Base-by-base conservation (phyloP, 2,329 filamentous ascomycete genomes). In the Venturiaceae sp. region DNA sequence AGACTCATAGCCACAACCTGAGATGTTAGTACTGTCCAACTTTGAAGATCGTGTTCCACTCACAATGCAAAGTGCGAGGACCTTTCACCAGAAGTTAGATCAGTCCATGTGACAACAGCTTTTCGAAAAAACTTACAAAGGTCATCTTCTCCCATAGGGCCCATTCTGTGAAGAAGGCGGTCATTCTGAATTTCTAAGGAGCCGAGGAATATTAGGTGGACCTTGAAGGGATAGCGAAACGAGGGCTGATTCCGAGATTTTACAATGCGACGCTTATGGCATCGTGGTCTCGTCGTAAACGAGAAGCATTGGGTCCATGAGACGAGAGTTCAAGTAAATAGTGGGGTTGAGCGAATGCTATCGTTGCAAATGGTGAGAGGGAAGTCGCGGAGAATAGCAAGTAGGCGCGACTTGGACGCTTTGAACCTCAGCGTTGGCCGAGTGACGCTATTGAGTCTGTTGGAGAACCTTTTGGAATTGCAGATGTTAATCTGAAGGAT, bases 121-220 rank as follows among this genome's bases (percentile, higher is more conserved):
- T 23, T 32, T 11, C 16, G 8, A 28, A 19, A 5, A 36, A 34
- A 53, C 57, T 53, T 76, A 95, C 91, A 75, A 95, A 90, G 57
- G 85, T 88, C 84, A 96, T 85, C 76, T 95, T 85, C 78, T 94
- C 83, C 91, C 91, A 96, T 66, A 94, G 75, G 64, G 81, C 76
- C 91, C 90, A 95, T 54, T 63, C 69, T 21, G 61, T 66, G 64
- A 78, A 79, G 68, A 79, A 78, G 37, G 60, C 61, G 23, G 69
- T 67, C 61, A 57, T 57, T 26, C 13, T 33, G 53, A 39, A 30
- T 33, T 6, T 37, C 34, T 39, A 39, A 56, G 26, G 37, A 32
- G 14, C 21, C 64, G 65, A 61, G 69, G 69, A 30, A 53, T 47
- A 53, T 36, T n/a, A 44, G 28, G 34, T 44, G 21, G 60, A 58